Percentiles rank a stretch among this genome's conserved stretches.
Evolutionary conservation across 495 filamentous ascomycete species (phyloP).

Genomic region (Talaromyces stipitatus): DNA sequence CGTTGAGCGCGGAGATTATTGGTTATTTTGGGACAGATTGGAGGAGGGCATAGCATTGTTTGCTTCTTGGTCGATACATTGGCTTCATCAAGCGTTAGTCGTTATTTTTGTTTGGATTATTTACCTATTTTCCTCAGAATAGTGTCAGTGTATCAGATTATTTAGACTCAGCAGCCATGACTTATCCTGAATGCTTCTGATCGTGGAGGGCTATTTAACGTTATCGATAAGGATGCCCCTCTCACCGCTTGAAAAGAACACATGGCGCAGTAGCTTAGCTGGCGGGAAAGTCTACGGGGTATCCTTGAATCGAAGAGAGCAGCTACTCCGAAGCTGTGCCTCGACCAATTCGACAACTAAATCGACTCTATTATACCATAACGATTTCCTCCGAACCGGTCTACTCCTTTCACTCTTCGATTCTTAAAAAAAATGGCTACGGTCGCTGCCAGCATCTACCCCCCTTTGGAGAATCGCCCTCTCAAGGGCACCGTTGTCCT

Average conservation of each 20-base stretch:
- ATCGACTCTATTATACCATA: too few relatives aligned
- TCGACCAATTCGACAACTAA: not conserved
- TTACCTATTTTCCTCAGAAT: not conserved
- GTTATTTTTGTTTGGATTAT: not conserved
- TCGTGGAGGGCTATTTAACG: not conserved
- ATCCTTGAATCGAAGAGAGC: too few relatives aligned
- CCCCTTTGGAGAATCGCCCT: slow-evolving; percentile 70
- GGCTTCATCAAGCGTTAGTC: too few relatives aligned
- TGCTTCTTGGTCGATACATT: not conserved
- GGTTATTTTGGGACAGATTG: not conserved
- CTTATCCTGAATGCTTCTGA: not conserved
- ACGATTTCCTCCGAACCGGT: too few relatives aligned
- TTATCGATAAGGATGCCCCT: slow-evolving; percentile 2
- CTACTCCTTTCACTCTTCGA: not conserved
- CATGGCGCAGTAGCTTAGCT: not conserved
- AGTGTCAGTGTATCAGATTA: too few relatives aligned
- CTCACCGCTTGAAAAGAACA: slow-evolving; percentile 1
- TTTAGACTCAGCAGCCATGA: not conserved
- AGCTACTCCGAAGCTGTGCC: too few relatives aligned
- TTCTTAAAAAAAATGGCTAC: slow-evolving; percentile 23
- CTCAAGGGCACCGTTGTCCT: slow-evolving; percentile 84
- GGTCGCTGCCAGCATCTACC: slow-evolving; percentile 49
- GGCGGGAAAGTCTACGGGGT: too few relatives aligned
- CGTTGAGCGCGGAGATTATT: not conserved
- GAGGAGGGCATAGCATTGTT: not conserved